These are phyloP conservation scores for Saccharomycopsis hybrid DNA, from an alignment of 1,139 yeast species.

Conservation along the genomic window DNA sequence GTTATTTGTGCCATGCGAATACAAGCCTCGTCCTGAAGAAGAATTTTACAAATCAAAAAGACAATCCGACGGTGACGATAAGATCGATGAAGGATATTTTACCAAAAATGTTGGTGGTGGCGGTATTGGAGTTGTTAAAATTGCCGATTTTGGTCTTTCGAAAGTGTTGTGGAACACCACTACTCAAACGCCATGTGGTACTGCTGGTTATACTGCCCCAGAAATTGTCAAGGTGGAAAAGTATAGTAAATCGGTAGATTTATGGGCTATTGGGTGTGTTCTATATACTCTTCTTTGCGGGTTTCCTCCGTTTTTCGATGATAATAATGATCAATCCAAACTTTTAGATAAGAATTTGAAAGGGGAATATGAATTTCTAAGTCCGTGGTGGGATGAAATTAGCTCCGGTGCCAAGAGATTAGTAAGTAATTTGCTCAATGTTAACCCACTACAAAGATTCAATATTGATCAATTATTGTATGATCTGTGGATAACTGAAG, in stretches of 20 bases:
- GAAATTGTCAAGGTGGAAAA: slow-evolving; percentile 84
- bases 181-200: slow-evolving; percentile 84
- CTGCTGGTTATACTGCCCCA: slow-evolving; percentile 90
- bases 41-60: slow-evolving; percentile 37
- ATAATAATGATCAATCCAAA: slow-evolving; percentile 47
- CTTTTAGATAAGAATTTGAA: slow-evolving; percentile 75
- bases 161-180: slow-evolving; percentile 66
- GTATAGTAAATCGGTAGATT: slow-evolving; percentile 86
- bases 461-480: slow-evolving; percentile 68
- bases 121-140: slow-evolving; percentile 75
- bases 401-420: slow-evolving; percentile 72
- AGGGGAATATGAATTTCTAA: slow-evolving; percentile 76
- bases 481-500: slow-evolving; percentile 74
- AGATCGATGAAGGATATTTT: slow-evolving; percentile 84
- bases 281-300: slow-evolving; percentile 87
- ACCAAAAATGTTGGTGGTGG: slow-evolving; percentile 80
- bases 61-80: slow-evolving; percentile 69
- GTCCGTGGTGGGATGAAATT: slow-evolving; percentile 98
- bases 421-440: slow-evolving; percentile 70
- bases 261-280: slow-evolving; percentile 96
- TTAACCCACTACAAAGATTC: slow-evolving; percentile 72
- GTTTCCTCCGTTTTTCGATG: slow-evolving; percentile 95
- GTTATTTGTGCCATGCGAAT: slow-evolving; percentile 70
- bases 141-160: slow-evolving; percentile 92
- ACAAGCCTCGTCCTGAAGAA: slow-evolving; percentile 37